Evolutionary conservation across 371 early-diverging fungal species (phyloP).

Genomic region (Batrachochytrium dendrobatidis): DNA sequence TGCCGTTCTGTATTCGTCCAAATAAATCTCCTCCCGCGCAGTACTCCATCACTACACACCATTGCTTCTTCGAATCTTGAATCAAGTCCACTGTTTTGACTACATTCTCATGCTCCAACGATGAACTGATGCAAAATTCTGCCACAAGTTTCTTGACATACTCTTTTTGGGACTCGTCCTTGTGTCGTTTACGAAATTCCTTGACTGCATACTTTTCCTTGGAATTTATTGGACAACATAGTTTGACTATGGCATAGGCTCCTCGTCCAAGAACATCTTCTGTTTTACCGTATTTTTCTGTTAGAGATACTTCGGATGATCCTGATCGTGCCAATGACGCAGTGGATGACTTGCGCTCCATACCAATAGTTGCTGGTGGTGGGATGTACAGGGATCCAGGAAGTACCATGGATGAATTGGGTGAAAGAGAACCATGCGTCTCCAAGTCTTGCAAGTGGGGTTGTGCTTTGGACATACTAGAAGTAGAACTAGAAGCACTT

Average conservation of each 20-base stretch:
- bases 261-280: constrained; percentile 66
- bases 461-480: no score
- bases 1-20: constrained; percentile 22
- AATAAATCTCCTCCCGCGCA: constrained; percentile 36
- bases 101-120: constrained; percentile 77
- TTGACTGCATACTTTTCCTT: constrained; percentile 84
- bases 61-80: constrained; percentile 65
- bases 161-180: constrained; percentile 74
- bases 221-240: constrained; percentile 56
- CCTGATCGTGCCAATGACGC: constrained; percentile 13
- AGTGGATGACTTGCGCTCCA: not conserved
- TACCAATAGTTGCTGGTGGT: not conserved
- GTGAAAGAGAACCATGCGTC: constrained; percentile 5
- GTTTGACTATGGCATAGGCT: constrained; percentile 82
- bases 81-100: constrained; percentile 87
- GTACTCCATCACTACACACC: constrained; percentile 85
- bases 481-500: no score
- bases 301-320: constrained; percentile 33
- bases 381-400: not conserved
- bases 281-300: constrained; percentile 35
- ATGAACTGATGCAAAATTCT: constrained; percentile 88
- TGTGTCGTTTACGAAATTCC: constrained; percentile 79
- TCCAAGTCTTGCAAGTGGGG: no score
- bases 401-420: not conserved
- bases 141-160: constrained; percentile 81